phyloP scores from a whole-genome alignment of 768 basidiomycete genomes.

The Boletellus ananiceps region DNA sequence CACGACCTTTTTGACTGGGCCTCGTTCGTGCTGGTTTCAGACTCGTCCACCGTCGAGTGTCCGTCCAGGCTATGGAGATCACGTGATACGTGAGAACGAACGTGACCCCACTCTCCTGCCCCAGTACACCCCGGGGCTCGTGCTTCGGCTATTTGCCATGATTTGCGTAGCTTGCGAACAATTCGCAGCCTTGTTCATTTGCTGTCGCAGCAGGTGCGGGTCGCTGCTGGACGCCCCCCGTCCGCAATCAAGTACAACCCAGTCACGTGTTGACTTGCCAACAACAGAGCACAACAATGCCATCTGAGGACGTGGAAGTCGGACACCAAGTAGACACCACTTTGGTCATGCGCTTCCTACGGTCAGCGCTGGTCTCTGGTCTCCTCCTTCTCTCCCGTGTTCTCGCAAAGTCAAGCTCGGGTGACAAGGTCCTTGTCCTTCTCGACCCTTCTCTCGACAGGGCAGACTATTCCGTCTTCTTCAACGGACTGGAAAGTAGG shows the following conservation, averaged over 20 bases:
- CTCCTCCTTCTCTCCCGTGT: conserved; percentile 24
- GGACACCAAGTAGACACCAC: not conserved
- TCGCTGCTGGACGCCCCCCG: too few species aligned
- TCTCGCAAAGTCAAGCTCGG: conserved; percentile 69
- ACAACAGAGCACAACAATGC: conserved; percentile 22
- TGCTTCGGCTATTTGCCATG: too few species aligned
- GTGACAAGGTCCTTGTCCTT: conserved; percentile 79
- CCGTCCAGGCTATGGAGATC: conserved; percentile 9
- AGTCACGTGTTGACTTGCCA: conserved; percentile 13
- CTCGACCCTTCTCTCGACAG: conserved; percentile 68
- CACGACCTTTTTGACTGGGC: conserved; percentile 11
- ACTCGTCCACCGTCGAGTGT: not conserved
- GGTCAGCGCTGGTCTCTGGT: conserved; percentile 24
- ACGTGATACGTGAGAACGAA: conserved; percentile 23
- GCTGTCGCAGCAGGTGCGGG: not conserved
- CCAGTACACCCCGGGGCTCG: too few species aligned
- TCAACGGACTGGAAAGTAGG: conserved; percentile 69
- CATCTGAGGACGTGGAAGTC: conserved; percentile 20
- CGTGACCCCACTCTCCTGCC: not conserved
- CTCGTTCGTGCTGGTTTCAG: conserved; percentile 10
- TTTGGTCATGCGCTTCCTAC: conserved; percentile 27
- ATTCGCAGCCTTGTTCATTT: not conserved
- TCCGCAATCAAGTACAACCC: too few species aligned
- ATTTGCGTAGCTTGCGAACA: too few species aligned
- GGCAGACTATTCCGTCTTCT: conserved; percentile 77